A percentile compares a stretch with the other conserved stretches of the same genome.
Conservation (phyloP, 805 yeast genomes). For the Kluyveromyces lactis region DNA sequence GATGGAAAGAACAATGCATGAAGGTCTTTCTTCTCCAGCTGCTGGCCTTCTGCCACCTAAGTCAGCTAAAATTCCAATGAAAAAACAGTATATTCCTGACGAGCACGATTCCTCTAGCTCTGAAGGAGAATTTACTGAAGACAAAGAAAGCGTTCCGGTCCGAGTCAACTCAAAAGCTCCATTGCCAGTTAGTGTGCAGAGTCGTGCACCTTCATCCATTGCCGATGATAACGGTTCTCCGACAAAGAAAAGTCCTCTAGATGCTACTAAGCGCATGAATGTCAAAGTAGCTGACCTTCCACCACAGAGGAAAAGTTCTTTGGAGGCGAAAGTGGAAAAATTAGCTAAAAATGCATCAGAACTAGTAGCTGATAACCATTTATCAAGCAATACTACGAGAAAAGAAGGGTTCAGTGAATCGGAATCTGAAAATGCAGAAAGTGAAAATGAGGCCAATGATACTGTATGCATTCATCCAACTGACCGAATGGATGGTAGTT, state of each 20-base stretch:
- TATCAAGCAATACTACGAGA: constrained; percentile 11
- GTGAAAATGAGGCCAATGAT: constrained; percentile 13
- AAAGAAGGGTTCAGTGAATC: constrained; percentile 20
- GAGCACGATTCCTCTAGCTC: constrained; percentile 11
- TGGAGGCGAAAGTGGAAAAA: constrained; percentile 17
- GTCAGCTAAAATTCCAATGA: constrained; percentile 29
- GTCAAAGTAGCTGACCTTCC: constrained; percentile 27
- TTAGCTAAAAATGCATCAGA: constrained; percentile 13
- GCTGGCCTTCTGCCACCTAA: constrained; percentile 26
- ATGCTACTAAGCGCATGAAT: constrained; percentile 13
- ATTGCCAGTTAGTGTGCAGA: neutral
- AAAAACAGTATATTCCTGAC: constrained; percentile 21
- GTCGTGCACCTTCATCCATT: constrained; percentile 12
- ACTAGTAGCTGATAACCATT: constrained; percentile 1
- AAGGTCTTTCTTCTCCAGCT: constrained; percentile 32
- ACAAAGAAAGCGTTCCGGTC: neutral
- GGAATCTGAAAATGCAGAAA: constrained; percentile 10
- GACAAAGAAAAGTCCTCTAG: constrained; percentile 16
- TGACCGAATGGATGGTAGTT: constrained; percentile 14
- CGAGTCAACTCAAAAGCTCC: neutral
- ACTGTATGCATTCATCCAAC: constrained; percentile 12
- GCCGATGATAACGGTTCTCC: constrained; percentile 28
- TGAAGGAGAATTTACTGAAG: constrained; percentile 12
- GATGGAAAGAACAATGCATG: constrained; percentile 31
- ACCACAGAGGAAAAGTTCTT: constrained; percentile 17